phyloP scores from a whole-genome alignment of 2,329 filamentous ascomycete species.

The Lecanicillium sp. region DNA sequence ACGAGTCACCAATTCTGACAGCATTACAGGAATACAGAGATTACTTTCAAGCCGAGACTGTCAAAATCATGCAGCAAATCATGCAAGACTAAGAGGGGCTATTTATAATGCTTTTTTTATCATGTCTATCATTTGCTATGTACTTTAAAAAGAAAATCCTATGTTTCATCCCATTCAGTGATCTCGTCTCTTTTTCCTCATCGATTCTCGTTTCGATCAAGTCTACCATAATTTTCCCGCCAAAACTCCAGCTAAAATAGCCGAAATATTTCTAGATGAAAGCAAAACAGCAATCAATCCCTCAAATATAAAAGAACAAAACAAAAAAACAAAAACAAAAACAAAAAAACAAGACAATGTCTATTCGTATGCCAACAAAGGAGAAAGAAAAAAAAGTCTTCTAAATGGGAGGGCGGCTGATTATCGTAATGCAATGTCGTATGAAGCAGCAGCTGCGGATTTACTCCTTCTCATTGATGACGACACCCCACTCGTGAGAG shows the following conservation, averaged over 20 bases:
- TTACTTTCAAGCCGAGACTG: conserved; percentile 17
- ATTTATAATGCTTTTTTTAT: conserved; percentile 1
- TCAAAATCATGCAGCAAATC: conserved; percentile 9
- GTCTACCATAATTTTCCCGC: conserved; percentile 3
- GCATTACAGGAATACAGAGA: conserved; percentile 19
- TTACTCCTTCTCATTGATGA: conserved; percentile 52
- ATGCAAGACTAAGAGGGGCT: conserved; percentile 3
- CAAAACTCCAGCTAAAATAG: conserved; percentile 9
- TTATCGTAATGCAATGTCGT: too few relatives aligned
- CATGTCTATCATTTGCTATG: conserved; percentile 4
- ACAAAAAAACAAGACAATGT: neutral
- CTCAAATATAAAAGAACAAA: conserved; percentile 1
- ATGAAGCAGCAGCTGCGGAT: too few relatives aligned
- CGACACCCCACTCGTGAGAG: conserved; percentile 60
- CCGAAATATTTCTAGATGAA: conserved; percentile 5
- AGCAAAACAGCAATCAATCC: conserved; percentile 3
- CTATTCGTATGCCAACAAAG: neutral
- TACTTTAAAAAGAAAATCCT: too few relatives aligned
- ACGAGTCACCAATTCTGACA: neutral
- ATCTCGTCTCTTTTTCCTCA: too few relatives aligned
- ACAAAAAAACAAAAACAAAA: neutral
- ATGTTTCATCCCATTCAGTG: too few relatives aligned
- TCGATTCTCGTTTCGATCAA: too few relatives aligned
- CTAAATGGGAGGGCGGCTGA: neutral
- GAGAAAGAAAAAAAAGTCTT: too few relatives aligned